Conservation (phyloP, 495 filamentous ascomycete species). For the Aspergillus asperescens region DNA sequence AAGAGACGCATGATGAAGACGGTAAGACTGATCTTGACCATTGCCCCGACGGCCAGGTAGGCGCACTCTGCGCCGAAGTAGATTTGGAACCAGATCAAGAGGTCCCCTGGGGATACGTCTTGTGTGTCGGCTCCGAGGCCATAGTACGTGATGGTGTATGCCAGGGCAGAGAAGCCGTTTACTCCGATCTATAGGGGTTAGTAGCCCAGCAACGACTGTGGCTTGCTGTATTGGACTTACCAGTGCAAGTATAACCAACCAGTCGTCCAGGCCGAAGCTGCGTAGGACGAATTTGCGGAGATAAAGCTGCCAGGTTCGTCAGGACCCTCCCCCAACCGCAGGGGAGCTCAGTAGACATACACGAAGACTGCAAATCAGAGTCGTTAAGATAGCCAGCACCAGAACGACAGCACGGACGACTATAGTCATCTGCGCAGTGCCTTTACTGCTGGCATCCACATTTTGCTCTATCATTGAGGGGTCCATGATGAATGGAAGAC, state of each 20-base stretch:
- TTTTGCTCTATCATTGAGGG: no score
- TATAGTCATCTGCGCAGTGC: no score
- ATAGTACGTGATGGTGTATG: conserved; percentile 12
- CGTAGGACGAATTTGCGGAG: conserved; percentile 1
- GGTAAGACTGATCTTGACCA: no score
- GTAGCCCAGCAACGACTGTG: not conserved
- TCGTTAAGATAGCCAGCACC: no score
- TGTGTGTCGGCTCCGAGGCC: conserved; percentile 5
- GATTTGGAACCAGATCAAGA: no score
- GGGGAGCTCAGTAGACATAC: not conserved
- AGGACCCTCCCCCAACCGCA: not conserved
- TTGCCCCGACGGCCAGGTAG: no score
- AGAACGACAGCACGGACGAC: no score
- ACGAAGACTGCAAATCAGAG: conserved; percentile 4
- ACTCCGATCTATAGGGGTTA: not conserved
- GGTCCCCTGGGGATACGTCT: not conserved
- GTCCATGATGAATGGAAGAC: no score
- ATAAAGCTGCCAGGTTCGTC: conserved; percentile 1
- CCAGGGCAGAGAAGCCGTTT: conserved; percentile 9
- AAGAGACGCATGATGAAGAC: no score
- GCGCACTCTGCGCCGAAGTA: no score
- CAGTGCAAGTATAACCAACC: conserved; percentile 7
- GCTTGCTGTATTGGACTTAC: not conserved
- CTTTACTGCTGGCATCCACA: no score
- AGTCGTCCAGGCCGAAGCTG: conserved; percentile 10